These are phyloP conservation scores for Aureobasidium sp. DNA, from an alignment of 2,329 filamentous ascomycete species.

Conservation along the genomic window DNA sequence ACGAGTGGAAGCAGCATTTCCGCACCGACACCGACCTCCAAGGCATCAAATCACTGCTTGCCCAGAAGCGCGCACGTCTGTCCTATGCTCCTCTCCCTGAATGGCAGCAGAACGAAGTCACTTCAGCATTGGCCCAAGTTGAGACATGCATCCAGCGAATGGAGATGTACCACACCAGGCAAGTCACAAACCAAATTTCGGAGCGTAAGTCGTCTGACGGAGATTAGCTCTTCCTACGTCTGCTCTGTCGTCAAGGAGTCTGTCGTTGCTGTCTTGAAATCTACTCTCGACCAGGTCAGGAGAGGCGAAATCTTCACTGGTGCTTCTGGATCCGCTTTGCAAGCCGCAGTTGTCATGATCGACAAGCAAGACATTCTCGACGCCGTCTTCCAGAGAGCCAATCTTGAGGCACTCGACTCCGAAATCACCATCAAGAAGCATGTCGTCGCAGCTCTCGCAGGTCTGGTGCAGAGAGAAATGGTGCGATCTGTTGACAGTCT, in stretches of 20 bases:
- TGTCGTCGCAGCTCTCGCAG: background rate
- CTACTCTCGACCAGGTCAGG: background rate
- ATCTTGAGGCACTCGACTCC: background rate
- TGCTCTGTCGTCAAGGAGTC: background rate
- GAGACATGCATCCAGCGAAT: background rate
- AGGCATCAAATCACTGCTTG: background rate
- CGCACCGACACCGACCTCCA: background rate
- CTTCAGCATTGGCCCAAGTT: background rate
- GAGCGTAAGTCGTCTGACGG: background rate
- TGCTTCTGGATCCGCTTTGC: background rate
- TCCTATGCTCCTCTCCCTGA: background rate
- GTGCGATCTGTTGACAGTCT: background rate
- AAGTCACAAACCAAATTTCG: background rate
- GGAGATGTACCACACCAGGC: background rate
- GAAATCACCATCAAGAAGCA: slow-evolving; percentile 2
- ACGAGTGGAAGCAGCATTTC: background rate
- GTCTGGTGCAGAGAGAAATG: background rate
- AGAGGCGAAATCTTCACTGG: background rate
- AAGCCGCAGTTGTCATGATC: background rate
- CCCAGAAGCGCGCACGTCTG: background rate
- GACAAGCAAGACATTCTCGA: background rate
- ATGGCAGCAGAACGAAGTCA: background rate
- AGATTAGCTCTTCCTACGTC: background rate
- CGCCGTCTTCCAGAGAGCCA: background rate
- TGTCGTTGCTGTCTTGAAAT: background rate